Evolutionary conservation across 148 eudicot species (phyloP).

Genomic region (Rhododendron griersonianum): DNA sequence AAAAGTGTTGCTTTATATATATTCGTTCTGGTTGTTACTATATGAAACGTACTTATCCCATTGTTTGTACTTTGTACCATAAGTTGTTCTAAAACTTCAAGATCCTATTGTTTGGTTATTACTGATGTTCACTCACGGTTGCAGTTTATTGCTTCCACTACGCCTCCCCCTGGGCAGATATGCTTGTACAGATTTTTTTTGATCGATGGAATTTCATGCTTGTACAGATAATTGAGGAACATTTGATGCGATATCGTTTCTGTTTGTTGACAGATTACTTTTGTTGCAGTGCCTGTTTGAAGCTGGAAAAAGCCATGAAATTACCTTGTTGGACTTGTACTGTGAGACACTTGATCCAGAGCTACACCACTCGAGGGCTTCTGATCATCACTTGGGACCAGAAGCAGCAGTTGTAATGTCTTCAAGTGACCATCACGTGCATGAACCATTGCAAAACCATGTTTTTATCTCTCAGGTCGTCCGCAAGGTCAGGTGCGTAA

Average conservation of each 20-base stretch:
- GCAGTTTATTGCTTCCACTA: not conserved
- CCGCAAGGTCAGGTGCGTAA: slow-evolving; percentile 62
- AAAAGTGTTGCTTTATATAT: not conserved
- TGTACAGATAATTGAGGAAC: not conserved
- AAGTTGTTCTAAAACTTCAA: not conserved
- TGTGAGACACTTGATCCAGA: slow-evolving; percentile 76
- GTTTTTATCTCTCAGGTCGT: slow-evolving; percentile 38
- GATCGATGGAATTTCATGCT: not conserved
- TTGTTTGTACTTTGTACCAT: not conserved
- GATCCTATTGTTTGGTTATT: slow-evolving; percentile 1
- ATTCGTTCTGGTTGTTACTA: not conserved
- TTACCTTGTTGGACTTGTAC: slow-evolving; percentile 63
- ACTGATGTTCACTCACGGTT: not conserved
- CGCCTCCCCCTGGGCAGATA: not conserved
- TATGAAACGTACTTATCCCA: not conserved
- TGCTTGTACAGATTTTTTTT: not conserved
- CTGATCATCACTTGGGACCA: slow-evolving; percentile 14
- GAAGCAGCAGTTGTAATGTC: slow-evolving; percentile 23
- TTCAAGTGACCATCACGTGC: slow-evolving; percentile 19
- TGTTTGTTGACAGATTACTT: slow-evolving; percentile 14
- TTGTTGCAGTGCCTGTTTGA: slow-evolving; percentile 75
- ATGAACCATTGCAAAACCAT: slow-evolving; percentile 27
- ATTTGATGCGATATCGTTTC: not conserved
- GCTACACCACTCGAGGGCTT: slow-evolving; percentile 22
- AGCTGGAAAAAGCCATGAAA: slow-evolving; percentile 57